Evolutionary conservation across 208 protist species (phyloP).

Genomic region (Acanthamoeba royreba): DNA sequence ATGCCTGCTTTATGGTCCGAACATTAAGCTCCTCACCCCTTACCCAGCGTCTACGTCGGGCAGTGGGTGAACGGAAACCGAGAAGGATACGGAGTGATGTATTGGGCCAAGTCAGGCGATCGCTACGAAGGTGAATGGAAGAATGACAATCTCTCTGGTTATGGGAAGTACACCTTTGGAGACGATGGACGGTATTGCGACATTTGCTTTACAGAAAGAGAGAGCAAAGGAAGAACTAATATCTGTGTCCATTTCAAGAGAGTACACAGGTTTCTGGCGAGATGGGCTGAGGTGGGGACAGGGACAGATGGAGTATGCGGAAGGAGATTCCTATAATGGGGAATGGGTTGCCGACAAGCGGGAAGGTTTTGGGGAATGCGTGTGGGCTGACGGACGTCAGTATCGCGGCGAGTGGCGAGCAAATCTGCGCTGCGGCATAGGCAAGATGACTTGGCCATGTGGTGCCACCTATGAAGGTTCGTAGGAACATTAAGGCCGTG

Average conservation of each 20-base stretch:
- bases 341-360: background rate
- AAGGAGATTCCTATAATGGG: conserved; percentile 19
- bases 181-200: background rate
- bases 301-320: background rate
- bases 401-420: background rate
- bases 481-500: no score
- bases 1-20: no score
- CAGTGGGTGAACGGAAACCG: conserved; percentile 55
- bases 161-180: background rate
- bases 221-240: no score
- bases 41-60: conserved; percentile 43
- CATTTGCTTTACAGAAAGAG: no score
- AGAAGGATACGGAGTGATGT: conserved; percentile 56
- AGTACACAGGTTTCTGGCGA: conserved; percentile 52
- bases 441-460: conserved; percentile 3
- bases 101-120: conserved; percentile 11
- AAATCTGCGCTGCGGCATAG: background rate
- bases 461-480: background rate
- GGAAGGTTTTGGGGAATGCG: background rate
- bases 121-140: background rate
- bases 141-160: background rate
- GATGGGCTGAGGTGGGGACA: conserved; percentile 50
- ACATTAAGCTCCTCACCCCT: no score
- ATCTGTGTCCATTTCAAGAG: no score
- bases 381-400: background rate